Percentiles rank a stretch among this genome's conserved stretches.
Conservation (phyloP, 1,139 yeast species). For the Meyerozyma athensensis region DNA sequence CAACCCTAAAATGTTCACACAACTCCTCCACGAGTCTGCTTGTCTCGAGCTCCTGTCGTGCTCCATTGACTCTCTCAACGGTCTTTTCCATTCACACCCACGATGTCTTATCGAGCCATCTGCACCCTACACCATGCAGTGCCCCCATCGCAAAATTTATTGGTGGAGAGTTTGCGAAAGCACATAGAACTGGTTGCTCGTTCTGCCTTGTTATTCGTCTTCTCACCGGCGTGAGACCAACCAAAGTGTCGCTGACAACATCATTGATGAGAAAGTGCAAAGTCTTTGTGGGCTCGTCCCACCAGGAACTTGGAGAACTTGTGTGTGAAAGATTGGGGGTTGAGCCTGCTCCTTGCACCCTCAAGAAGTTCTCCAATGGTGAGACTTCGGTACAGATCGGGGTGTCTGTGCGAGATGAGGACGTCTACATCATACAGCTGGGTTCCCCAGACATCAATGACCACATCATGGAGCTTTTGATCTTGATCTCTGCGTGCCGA, state of each 20-base stretch:
- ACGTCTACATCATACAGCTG: constrained; percentile 91
- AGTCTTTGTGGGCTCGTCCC: constrained; percentile 93
- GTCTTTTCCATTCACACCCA: background rate
- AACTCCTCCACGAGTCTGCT: background rate
- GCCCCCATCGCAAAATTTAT: constrained; percentile 1
- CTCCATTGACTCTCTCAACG: background rate
- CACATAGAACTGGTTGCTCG: background rate
- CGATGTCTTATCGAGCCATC: too few relatives aligned
- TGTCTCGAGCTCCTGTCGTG: background rate
- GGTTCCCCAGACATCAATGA: constrained; percentile 89
- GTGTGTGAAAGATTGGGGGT: constrained; percentile 91
- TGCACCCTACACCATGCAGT: constrained; percentile 2
- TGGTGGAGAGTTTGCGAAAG: background rate
- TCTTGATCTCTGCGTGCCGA: constrained; percentile 89
- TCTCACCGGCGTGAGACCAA: constrained; percentile 1
- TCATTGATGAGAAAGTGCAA: constrained; percentile 85
- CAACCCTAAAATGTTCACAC: constrained; percentile 2
- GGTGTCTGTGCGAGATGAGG: constrained; percentile 91
- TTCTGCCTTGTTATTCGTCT: background rate
- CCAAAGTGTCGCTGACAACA: constrained; percentile 1
- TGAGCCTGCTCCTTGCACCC: constrained; percentile 90
- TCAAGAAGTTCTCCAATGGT: constrained; percentile 91
- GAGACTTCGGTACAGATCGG: constrained; percentile 97
- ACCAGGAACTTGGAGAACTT: constrained; percentile 85
- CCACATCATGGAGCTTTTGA: constrained; percentile 92